These are phyloP conservation scores for Afroboletus lepidellus DNA, from an alignment of 1,284 basidiomycete genomes.

Conservation along the genomic window DNA sequence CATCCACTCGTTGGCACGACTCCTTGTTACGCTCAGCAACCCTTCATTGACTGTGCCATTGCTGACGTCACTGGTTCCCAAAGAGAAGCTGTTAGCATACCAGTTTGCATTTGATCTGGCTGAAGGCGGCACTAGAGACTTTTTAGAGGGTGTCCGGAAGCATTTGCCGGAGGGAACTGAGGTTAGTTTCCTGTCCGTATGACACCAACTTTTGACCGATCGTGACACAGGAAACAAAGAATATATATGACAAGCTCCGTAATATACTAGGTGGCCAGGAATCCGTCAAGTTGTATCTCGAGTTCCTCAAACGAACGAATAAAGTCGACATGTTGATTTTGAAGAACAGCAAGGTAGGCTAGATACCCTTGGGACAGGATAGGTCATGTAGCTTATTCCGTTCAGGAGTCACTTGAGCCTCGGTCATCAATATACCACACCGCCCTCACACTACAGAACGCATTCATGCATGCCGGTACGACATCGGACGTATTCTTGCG, in stretches of 20 bases:
- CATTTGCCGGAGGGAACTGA: conserved; percentile 65
- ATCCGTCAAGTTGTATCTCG: conserved; percentile 87
- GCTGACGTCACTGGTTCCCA: conserved; percentile 67
- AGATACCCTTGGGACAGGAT: background rate
- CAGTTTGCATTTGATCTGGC: conserved; percentile 94
- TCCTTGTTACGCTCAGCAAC: conserved; percentile 85
- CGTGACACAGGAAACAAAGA: conserved; percentile 51
- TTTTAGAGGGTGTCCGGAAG: conserved; percentile 71
- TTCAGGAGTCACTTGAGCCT: conserved; percentile 85
- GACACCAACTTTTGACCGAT: conserved; percentile 4
- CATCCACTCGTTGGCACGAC: conserved; percentile 76
- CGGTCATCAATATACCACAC: conserved; percentile 96
- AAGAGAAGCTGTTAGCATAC: conserved; percentile 77
- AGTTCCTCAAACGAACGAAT: conserved; percentile 93
- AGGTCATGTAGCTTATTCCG: background rate
- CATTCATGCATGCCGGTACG: conserved; percentile 94
- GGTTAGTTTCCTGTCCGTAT: conserved; percentile 38
- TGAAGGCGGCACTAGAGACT: conserved; percentile 91
- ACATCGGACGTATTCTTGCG: conserved; percentile 90
- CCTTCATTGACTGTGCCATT: conserved; percentile 72
- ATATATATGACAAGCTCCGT: conserved; percentile 69
- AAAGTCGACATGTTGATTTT: conserved; percentile 88
- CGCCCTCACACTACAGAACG: conserved; percentile 91
- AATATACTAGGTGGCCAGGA: conserved; percentile 86
- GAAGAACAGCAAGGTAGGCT: conserved; percentile 83